These are phyloP conservation scores for Hypocrella siamensis DNA, from an alignment of 2,329 filamentous ascomycete species.

Conservation along the genomic window DNA sequence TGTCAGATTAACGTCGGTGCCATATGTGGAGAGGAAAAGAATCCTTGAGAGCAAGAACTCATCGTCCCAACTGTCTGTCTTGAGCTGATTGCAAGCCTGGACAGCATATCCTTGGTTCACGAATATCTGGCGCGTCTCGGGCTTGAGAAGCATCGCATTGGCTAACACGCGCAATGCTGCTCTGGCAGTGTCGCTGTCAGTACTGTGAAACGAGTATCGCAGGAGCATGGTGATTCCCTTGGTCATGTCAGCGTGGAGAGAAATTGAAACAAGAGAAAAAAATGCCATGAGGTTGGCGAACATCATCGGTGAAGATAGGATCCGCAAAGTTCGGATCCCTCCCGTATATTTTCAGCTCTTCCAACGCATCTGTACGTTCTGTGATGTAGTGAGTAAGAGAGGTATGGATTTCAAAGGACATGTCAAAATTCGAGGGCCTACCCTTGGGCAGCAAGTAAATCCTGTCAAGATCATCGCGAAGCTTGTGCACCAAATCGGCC, in stretches of 20 bases:
- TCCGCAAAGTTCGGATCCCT: conserved; percentile 57
- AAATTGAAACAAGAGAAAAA: conserved; percentile 2
- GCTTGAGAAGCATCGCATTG: conserved; percentile 51
- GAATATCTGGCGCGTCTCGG: conserved; percentile 26
- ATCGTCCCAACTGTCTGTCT: conserved; percentile 61
- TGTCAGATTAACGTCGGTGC: conserved; percentile 30
- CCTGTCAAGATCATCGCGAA: conserved; percentile 47
- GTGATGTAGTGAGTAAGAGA: no score
- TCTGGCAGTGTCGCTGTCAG: conserved; percentile 46
- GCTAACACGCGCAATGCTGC: conserved; percentile 68
- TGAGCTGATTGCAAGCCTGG: conserved; percentile 55
- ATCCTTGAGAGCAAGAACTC: conserved; percentile 56
- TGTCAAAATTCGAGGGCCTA: conserved; percentile 23
- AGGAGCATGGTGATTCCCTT: conserved; percentile 63
- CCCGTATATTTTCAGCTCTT: conserved; percentile 52
- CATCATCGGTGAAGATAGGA: conserved; percentile 71
- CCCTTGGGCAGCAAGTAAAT: conserved; percentile 41
- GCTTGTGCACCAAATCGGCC: conserved; percentile 42
- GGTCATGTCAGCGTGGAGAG: neutral
- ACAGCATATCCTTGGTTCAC: conserved; percentile 32
- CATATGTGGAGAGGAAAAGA: conserved; percentile 29
- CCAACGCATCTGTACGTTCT: conserved; percentile 49
- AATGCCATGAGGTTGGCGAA: conserved; percentile 18
- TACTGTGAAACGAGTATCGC: conserved; percentile 56
- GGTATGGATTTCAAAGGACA: no score